Evolutionary conservation across 164 flowering plant species (phyloP).

Genomic region (Stephania japonica): DNA sequence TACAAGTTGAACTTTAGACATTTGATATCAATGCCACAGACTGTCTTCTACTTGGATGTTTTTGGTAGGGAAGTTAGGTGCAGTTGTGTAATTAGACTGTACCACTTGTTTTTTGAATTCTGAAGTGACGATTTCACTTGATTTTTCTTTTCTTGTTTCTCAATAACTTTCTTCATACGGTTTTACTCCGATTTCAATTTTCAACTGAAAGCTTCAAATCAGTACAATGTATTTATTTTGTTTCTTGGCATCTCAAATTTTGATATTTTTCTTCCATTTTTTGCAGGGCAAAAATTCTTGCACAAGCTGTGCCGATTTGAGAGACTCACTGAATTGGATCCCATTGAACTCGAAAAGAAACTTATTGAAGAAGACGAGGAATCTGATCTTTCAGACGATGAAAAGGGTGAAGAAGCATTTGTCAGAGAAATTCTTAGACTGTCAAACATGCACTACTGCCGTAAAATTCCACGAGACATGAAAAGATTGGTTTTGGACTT

Average conservation of each 20-base stretch:
- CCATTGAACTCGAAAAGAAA: conserved; percentile 68
- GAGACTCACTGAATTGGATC: conserved; percentile 62
- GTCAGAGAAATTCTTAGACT: conserved; percentile 21
- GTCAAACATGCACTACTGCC: conserved; percentile 12
- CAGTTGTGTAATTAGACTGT: background rate
- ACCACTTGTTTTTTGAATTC: background rate
- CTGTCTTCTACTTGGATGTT: background rate
- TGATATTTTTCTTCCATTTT: background rate
- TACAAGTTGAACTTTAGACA: background rate
- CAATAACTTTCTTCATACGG: background rate
- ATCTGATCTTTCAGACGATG: conserved; percentile 7
- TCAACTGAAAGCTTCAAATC: too few relatives aligned
- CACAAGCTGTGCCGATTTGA: conserved; percentile 69
- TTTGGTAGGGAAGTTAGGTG: background rate
- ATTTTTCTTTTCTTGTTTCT: background rate
- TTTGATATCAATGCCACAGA: background rate
- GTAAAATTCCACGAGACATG: conserved; percentile 37
- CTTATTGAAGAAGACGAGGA: conserved; percentile 35
- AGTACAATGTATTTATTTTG: background rate
- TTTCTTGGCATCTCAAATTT: background rate
- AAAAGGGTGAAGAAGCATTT: conserved; percentile 11
- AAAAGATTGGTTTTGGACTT: conserved; percentile 52
- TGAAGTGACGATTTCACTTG: background rate
- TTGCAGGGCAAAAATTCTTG: conserved; percentile 49
- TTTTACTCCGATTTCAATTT: too few relatives aligned